Percentiles rank a stretch among this genome's conserved stretches.
Evolutionary conservation across 106 monocot genomes (phyloP).

Genomic region (Vanilla planifolia): DNA sequence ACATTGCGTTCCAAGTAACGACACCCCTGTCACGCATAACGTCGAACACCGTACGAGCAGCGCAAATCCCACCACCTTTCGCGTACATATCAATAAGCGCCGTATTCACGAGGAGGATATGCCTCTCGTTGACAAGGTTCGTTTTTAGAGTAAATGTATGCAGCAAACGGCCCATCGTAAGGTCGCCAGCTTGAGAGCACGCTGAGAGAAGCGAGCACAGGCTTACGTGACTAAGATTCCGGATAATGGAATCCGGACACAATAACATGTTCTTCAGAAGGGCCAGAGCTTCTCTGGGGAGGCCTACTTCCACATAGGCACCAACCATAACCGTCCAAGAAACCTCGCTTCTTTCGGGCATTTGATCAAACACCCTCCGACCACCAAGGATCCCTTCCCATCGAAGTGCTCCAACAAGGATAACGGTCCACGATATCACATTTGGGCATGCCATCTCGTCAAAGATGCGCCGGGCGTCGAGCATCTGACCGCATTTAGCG

Average conservation of each 20-base stretch:
- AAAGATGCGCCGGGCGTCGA: conserved; percentile 40
- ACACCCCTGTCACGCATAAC: conserved; percentile 27
- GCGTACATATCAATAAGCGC: conserved; percentile 56
- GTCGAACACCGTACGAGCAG: conserved; percentile 25
- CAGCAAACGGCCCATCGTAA: conserved; percentile 43
- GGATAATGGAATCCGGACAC: neutral
- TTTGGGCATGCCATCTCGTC: conserved; percentile 31
- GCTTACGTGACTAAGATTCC: conserved; percentile 29
- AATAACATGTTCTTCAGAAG: conserved; percentile 33
- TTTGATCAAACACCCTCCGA: conserved; percentile 35
- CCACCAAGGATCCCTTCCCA: conserved; percentile 43
- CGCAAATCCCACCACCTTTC: conserved; percentile 45
- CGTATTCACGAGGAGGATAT: conserved; percentile 25
- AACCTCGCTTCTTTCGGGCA: conserved; percentile 45
- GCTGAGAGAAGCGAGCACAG: conserved; percentile 56
- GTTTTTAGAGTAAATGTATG: conserved; percentile 31
- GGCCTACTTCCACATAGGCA: conserved; percentile 39
- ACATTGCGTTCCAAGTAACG: conserved; percentile 61
- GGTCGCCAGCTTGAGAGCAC: conserved; percentile 60
- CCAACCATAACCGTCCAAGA: conserved; percentile 50
- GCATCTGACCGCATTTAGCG: conserved; percentile 37
- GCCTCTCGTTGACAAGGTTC: neutral
- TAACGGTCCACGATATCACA: conserved; percentile 51
- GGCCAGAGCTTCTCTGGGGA: conserved; percentile 37
- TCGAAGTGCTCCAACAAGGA: conserved; percentile 31